Evolutionary conservation across 352 stramenopile species (phyloP).

Genomic region (Phytophthora boehmeriae): DNA sequence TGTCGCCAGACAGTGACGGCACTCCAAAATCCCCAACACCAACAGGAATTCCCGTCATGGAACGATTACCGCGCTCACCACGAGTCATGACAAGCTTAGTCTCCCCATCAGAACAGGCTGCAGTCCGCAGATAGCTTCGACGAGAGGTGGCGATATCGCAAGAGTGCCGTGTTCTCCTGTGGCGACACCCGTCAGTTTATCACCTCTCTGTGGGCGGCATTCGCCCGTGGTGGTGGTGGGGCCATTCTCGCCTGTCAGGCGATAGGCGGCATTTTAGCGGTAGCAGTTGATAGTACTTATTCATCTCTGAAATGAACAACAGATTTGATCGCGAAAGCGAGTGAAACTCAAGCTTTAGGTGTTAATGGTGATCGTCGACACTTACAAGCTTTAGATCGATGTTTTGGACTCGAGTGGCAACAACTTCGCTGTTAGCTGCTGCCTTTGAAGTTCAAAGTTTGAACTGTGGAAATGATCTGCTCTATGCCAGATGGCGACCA

Average conservation of each 20-base stretch:
- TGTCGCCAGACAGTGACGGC: constrained; percentile 17
- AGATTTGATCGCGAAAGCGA: not conserved
- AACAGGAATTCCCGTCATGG: constrained; percentile 9
- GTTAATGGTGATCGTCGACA: too few relatives aligned
- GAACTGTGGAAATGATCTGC: constrained; percentile 1
- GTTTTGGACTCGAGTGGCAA: too few relatives aligned
- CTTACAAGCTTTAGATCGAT: too few relatives aligned
- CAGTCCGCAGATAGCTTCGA: constrained; percentile 21
- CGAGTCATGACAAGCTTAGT: constrained; percentile 34
- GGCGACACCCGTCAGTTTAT: not conserved
- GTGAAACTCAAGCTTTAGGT: too few relatives aligned
- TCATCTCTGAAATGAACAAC: not conserved
- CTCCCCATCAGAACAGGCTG: constrained; percentile 31
- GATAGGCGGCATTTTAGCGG: not conserved
- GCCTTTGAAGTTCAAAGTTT: too few relatives aligned
- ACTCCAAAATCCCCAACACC: constrained; percentile 7
- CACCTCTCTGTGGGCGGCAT: not conserved
- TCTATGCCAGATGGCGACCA: constrained; percentile 17
- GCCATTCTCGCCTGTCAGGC: not conserved
- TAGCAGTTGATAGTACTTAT: not conserved
- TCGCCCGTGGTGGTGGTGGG: constrained; percentile 3
- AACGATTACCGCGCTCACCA: constrained; percentile 25
- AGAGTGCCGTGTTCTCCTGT: constrained; percentile 14
- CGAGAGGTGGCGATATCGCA: constrained; percentile 9
- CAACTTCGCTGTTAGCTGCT: too few relatives aligned